phyloP scores from a whole-genome alignment of 2,329 filamentous ascomycete genomes.

The Cladosporium sp. region DNA sequence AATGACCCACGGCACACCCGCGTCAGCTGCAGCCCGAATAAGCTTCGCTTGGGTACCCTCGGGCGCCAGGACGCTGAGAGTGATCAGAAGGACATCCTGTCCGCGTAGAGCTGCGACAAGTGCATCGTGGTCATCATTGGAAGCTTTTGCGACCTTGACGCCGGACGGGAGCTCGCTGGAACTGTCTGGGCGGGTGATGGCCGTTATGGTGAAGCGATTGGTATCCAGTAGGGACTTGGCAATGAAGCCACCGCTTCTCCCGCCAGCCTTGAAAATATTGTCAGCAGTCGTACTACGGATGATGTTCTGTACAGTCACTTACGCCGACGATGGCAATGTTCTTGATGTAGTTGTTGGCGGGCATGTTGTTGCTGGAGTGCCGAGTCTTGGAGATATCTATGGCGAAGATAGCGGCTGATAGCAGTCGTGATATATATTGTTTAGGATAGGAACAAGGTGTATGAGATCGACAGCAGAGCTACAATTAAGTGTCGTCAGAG shows the following conservation, averaged over 20 bases:
- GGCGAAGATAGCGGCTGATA: too few species aligned
- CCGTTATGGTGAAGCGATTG: conserved; percentile 48
- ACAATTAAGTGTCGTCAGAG: not conserved
- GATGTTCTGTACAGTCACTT: not conserved
- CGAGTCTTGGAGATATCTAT: not conserved
- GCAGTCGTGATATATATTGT: too few species aligned
- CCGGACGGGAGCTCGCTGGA: conserved; percentile 38
- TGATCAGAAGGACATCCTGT: conserved; percentile 39
- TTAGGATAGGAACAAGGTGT: not conserved
- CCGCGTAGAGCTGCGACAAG: conserved; percentile 34
- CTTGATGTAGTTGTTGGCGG: conserved; percentile 25
- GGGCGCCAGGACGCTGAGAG: conserved; percentile 30
- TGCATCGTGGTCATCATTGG: conserved; percentile 45
- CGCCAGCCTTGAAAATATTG: conserved; percentile 28
- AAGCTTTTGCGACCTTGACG: conserved; percentile 37
- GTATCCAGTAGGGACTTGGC: conserved; percentile 38
- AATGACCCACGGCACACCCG: conserved; percentile 36
- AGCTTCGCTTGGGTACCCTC: conserved; percentile 29
- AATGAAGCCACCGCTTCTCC: conserved; percentile 38
- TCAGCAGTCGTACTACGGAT: not conserved
- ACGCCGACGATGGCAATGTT: conserved; percentile 41
- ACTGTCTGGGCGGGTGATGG: conserved; percentile 45
- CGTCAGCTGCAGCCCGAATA: conserved; percentile 34
- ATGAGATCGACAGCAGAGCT: not conserved
- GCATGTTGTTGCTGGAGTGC: not conserved